Evolutionary conservation across 257 asterid genomes (phyloP), one percentile per base, ranked within the genome.

Genomic region (Phtheirospermum japonicum): DNA sequence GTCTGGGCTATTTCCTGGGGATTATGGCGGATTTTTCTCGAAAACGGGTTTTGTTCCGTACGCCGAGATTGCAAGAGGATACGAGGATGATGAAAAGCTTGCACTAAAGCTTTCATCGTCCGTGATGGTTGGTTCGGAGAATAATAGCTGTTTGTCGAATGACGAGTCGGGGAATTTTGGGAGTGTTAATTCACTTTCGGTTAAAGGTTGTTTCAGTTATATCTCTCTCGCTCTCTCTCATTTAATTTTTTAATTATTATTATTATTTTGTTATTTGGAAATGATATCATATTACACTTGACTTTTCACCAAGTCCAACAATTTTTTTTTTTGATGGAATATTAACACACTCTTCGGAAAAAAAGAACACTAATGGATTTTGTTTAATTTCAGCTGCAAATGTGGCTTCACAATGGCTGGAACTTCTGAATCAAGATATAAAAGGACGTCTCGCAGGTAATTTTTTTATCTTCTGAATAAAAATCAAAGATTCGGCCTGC

Each of bases 341-440:
- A 36, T 6, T 36, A 4, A 2, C 11, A 2, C 11, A 39, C 14
- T 39, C 13, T 39, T 9, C 3, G 11, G 0, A 3, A 36, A 9
- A 36, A 36, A 43, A 10, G 16, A 43, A n/a, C 50, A 43, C 4
- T n/a, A n/a, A n/a, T n/a, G n/a, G 43, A 28, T 28, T 56, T 39
- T 42, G 59, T 65, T 49, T 68, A 28, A 71, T 67, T 82, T 26
- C 89, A 90, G 98, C 96, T 67, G 95, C 98, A 14, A 85, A 78
- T 72, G 83, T 88, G 32, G 99, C 99, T 74, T 83, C 94, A 23
- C 97, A 89, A 39, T 93, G 99, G 99, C 67, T 93, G 92, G 99
- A 85, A 45, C 93, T 93, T 75, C 83, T 93, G 74, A 82, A 73
- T 68, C 96, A 87, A 75, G 99, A 93, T 73, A 80, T 85, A 30